Evolutionary conservation across 1,139 yeast genomes (phyloP), one percentile per base, ranked within the genome.

Genomic region (Geotrichum cucujoidarum): DNA sequence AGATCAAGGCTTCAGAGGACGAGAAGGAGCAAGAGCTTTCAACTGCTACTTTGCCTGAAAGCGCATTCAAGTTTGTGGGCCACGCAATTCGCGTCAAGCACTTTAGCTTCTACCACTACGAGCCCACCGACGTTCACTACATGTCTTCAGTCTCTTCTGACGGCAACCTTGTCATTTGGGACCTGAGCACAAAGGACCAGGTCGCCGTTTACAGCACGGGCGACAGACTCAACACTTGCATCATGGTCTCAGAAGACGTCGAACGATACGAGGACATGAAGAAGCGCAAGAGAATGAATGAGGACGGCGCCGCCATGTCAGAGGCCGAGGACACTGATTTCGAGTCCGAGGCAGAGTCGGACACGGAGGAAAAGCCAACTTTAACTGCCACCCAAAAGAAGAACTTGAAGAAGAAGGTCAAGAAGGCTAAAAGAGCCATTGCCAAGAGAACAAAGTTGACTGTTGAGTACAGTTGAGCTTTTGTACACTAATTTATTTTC

Each of bases 101-200:
- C 55, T 71, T 90, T 56, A 70, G 80, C 13, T 71, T 80, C 49
- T 78, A 75, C 59, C 68, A 69, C 50, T 72, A 78, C 53, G 61
- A 59, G 1, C 74, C 70, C 45, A 67, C 67, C 20, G 55, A 47
- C 24, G 48, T 35, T 2, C 44, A 53, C 32, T 83, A 76, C 60
- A 69, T 94, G 63, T 75, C 86, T 1, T 83, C 95, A 1, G 88
- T 89, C 11, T 86, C 96, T 0, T 87, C 97, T 0, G 97, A 92
- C 64, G 97, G 98, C 34, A 84, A 79, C 60, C 81, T 92, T 48
- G 95, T 90, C 13, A 82, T 92, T 2, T 92, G 97, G 96, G 85
- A 89, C 61, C 69, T 90, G 60, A 20, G 20, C n/a, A 60, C 70
- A 0, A 75, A 75, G 57, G 95, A 86, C 58, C 95, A 89, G 65